Conservation (phyloP, 2,329 filamentous ascomycete genomes). For the Beauveria australis region DNA sequence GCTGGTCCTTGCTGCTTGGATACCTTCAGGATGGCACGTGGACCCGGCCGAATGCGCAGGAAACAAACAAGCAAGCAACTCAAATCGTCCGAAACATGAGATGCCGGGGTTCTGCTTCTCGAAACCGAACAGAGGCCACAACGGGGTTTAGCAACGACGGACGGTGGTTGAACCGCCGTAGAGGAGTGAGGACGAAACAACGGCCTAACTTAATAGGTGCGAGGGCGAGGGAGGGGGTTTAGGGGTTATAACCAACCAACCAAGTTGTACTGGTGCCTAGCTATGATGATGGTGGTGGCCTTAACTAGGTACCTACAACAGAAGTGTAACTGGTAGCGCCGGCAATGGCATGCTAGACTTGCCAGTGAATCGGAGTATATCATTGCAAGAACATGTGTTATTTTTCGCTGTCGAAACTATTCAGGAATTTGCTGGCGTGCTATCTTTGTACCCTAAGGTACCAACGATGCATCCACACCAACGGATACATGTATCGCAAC, state of each 20-base stretch:
- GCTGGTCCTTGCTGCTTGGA: neutral
- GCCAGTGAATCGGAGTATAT: too few species aligned
- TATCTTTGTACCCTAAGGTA: neutral
- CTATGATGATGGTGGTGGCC: neutral
- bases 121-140: neutral
- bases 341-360: neutral
- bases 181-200: constrained; percentile 1
- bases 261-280: too few species aligned
- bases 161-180: neutral
- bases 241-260: neutral
- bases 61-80: constrained; percentile 5
- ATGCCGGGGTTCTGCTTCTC: constrained; percentile 6
- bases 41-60: neutral
- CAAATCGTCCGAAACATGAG: constrained; percentile 9
- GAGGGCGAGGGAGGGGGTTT: neutral
- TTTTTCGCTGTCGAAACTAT: too few species aligned
- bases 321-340: neutral
- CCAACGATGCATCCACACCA: constrained; percentile 2
- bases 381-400: too few species aligned
- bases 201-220: neutral
- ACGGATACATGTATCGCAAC: constrained; percentile 2
- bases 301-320: neutral
- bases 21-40: constrained; percentile 1
- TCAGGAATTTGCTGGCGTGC: too few species aligned
- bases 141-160: neutral